Evolutionary conservation across 768 basidiomycete species (phyloP).

Genomic region (Mycena floridula): DNA sequence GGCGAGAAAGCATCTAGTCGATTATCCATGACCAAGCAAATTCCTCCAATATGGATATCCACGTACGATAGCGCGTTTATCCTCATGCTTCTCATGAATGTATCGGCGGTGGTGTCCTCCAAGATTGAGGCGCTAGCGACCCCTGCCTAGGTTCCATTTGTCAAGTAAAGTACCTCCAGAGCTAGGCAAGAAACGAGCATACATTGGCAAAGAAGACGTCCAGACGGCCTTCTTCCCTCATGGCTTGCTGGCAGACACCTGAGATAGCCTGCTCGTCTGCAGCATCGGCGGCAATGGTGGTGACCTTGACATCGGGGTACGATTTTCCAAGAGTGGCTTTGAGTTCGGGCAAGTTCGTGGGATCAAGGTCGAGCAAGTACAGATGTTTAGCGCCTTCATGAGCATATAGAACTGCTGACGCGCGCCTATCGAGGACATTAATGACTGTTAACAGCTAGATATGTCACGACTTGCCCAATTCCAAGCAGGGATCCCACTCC

Average conservation of each 20-base stretch:
- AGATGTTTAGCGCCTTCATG: constrained; percentile 79
- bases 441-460: no score
- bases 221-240: constrained; percentile 77
- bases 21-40: background rate
- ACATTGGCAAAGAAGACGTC: constrained; percentile 97
- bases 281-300: constrained; percentile 74
- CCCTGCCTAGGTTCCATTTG: constrained; percentile 52
- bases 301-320: constrained; percentile 82
- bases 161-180: background rate
- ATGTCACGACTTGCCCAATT: constrained; percentile 84
- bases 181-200: constrained; percentile 17
- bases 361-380: constrained; percentile 68
- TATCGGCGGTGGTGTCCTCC: constrained; percentile 49
- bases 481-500: constrained; percentile 84
- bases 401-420: constrained; percentile 65
- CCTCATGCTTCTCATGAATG: constrained; percentile 71
- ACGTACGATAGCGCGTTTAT: constrained; percentile 62
- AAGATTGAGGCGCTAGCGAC: constrained; percentile 40
- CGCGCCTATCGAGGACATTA: constrained; percentile 62
- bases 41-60: background rate
- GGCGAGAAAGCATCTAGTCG: constrained; percentile 76
- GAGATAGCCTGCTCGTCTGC: constrained; percentile 70
- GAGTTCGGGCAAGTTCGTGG: constrained; percentile 63
- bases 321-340: constrained; percentile 57
- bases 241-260: constrained; percentile 60